These are phyloP conservation scores for Rhinocladiella mackenziei DNA, from an alignment of 2,329 filamentous ascomycete genomes.

Conservation along the genomic window DNA sequence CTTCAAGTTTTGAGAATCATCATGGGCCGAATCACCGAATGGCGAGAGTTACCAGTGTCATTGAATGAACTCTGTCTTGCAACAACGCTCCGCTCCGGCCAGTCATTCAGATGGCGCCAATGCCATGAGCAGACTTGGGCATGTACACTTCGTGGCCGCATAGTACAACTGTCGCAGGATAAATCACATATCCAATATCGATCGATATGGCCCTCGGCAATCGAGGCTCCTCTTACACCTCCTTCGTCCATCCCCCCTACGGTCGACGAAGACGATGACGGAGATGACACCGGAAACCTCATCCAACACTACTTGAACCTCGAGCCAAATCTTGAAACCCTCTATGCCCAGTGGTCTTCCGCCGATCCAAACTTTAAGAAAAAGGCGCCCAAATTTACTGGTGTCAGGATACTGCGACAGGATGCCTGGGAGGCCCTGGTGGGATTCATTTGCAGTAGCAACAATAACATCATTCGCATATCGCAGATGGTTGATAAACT, in stretches of 20 bases:
- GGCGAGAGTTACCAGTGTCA: constrained; percentile 79
- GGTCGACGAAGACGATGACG: constrained; percentile 30
- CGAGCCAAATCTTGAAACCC: constrained; percentile 63
- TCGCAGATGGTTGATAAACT: constrained; percentile 95
- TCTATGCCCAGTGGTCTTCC: constrained; percentile 84
- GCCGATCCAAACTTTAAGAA: constrained; percentile 84
- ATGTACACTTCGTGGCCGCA: constrained; percentile 78
- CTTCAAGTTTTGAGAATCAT: too few relatives aligned
- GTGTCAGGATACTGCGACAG: constrained; percentile 87
- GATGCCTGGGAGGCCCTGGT: constrained; percentile 94
- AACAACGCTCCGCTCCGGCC: constrained; percentile 88
- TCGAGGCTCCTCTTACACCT: constrained; percentile 37
- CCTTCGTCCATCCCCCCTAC: constrained; percentile 37
- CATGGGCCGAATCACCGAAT: constrained; percentile 59
- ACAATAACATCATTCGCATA: constrained; percentile 95
- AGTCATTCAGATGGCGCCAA: constrained; percentile 91
- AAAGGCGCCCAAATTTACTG: constrained; percentile 80
- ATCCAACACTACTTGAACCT: constrained; percentile 85
- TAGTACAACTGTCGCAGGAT: constrained; percentile 83
- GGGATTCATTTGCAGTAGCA: constrained; percentile 96
- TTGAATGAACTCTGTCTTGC: constrained; percentile 88
- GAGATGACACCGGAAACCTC: constrained; percentile 63
- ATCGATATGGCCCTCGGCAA: constrained; percentile 53
- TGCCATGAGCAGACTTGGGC: constrained; percentile 79
- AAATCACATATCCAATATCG: constrained; percentile 73